These are phyloP conservation scores for Fusarium sp. DNA, from an alignment of 2,329 filamentous ascomycete genomes.

Conservation along the genomic window DNA sequence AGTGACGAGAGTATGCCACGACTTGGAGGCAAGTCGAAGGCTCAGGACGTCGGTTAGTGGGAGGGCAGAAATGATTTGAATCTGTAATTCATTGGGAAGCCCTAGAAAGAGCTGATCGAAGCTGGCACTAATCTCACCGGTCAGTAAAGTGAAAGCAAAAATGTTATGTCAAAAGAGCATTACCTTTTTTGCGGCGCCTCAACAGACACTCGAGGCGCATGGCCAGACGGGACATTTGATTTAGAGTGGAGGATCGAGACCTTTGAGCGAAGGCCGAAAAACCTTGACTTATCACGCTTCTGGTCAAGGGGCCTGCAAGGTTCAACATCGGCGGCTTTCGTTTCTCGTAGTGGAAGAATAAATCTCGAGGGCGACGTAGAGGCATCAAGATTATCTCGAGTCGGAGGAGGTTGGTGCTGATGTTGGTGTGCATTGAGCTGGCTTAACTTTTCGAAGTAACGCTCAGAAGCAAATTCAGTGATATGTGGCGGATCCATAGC, in stretches of 20 bases:
- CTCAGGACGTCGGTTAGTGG: conserved; percentile 69
- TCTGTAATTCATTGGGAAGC: conserved; percentile 69
- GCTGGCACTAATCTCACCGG: conserved; percentile 40
- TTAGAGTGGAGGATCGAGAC: conserved; percentile 50
- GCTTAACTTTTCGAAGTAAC: conserved; percentile 70
- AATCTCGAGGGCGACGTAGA: conserved; percentile 53
- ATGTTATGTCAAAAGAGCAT: neutral
- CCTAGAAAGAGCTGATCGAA: conserved; percentile 67
- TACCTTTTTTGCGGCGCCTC: conserved; percentile 50
- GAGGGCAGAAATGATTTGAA: conserved; percentile 68
- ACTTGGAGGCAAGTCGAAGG: conserved; percentile 65
- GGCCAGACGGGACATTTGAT: conserved; percentile 31
- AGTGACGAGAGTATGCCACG: conserved; percentile 68
- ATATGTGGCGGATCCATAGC: conserved; percentile 70
- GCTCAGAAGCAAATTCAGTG: conserved; percentile 73
- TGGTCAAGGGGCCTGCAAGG: conserved; percentile 44
- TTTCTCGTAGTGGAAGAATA: conserved; percentile 60
- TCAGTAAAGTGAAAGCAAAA: neutral
- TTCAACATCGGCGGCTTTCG: conserved; percentile 47
- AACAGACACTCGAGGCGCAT: conserved; percentile 33
- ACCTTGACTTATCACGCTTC: conserved; percentile 55
- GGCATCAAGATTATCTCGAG: conserved; percentile 32
- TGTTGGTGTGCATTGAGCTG: conserved; percentile 61
- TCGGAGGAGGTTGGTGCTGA: conserved; percentile 47
- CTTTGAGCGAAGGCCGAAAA: conserved; percentile 54